Conservation (phyloP, 2,329 filamentous ascomycete species). For the Capronia americana region DNA sequence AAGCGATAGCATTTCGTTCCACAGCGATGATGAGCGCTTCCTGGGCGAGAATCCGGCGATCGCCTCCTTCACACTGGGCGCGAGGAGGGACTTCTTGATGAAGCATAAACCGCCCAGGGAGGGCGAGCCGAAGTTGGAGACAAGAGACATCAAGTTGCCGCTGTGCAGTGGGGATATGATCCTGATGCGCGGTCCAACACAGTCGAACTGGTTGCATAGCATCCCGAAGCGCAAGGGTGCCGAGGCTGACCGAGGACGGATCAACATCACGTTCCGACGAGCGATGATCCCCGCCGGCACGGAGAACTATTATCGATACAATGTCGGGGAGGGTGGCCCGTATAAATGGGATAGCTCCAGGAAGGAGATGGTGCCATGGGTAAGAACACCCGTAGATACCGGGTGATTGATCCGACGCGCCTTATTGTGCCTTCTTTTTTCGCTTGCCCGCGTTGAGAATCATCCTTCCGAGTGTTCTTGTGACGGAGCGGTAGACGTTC, state of each 20-base stretch:
- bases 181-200: constrained; percentile 77
- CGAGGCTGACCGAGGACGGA: constrained; percentile 66
- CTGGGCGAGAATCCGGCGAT: constrained; percentile 73
- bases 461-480: constrained; percentile 26
- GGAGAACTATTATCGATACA: constrained; percentile 85
- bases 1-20: constrained; percentile 77
- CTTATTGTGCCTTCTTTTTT: constrained; percentile 26
- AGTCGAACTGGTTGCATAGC: constrained; percentile 77
- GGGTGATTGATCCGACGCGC: background rate
- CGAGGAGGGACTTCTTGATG: constrained; percentile 75
- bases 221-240: constrained; percentile 74
- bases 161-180: constrained; percentile 77
- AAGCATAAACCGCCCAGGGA: constrained; percentile 71
- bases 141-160: constrained; percentile 57
- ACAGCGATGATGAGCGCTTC: constrained; percentile 81
- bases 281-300: constrained; percentile 75
- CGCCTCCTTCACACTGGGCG: constrained; percentile 75
- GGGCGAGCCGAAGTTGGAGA: constrained; percentile 43
- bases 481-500: constrained; percentile 51
- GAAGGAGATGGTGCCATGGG: constrained; percentile 58
- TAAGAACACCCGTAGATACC: constrained; percentile 1
- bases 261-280: constrained; percentile 79
- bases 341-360: constrained; percentile 68
- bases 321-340: constrained; percentile 73
- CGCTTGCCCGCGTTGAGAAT: constrained; percentile 26